Base-by-base conservation (phyloP, 2,329 filamentous ascomycete species). In the Niveomyces coronatus region DNA sequence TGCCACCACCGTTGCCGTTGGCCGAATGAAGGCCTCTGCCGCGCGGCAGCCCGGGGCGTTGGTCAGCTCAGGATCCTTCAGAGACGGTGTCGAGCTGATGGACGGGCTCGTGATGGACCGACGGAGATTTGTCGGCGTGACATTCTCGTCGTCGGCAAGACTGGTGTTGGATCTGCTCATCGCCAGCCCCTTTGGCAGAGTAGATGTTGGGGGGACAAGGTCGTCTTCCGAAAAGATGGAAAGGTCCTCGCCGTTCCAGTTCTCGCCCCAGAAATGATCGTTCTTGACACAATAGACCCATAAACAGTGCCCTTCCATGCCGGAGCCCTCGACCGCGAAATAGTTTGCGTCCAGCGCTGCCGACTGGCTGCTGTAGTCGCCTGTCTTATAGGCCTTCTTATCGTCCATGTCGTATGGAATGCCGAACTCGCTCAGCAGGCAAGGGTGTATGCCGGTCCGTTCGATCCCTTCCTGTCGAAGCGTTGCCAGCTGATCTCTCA, bases 381-480 rank as follows among this genome's bases (percentile, higher is more conserved):
- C 91, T 5, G 86, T 94, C 61, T 86, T 85, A 63, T 98, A 98
- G 1, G 91, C 91, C 53, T 91, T 71, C 60, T 94, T 88, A 47
- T 94, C 80, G 53, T 98, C 89, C 93, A 98, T 96, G 55, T 98
- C 91, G 55, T 94, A 98, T 0, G 91, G 91, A 42, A 98, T 95
- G 7, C 91, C 91, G 52, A 96, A 96, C 55, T 98, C 91, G 1
- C 86, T 93, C 57, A 95, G 77, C 4, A 98, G 63, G 49, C 87
- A 86, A 0, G 91, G 91, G 49, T 93, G 88, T 16, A 83, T 77
- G 15, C 91, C 91, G 67, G 87, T 85, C 42, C 86, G 79, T 39
- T 94, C 82, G n/a, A 82, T 63, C 1, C 89, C 93, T 60, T 98
- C 91, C 47, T 93, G 72, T 35, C 79, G 74, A 37, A 98, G 82